Conservation (phyloP, 495 filamentous ascomycete species). For the Xylaria flabelliformis region DNA sequence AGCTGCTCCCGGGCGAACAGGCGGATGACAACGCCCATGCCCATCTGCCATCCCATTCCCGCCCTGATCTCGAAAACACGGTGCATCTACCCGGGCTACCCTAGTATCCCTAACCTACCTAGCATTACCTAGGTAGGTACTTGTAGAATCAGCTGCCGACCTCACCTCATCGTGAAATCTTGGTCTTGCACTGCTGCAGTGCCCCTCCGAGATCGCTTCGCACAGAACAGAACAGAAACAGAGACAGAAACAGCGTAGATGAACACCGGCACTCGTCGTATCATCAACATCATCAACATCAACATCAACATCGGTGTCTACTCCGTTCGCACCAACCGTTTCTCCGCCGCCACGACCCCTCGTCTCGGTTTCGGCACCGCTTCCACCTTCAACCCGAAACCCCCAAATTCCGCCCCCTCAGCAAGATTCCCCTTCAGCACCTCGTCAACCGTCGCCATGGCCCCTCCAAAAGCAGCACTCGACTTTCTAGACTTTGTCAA, state of each 20-base stretch:
- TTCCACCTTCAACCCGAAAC: not conserved
- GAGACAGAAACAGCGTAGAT: conserved; percentile 5
- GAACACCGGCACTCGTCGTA: conserved; percentile 18
- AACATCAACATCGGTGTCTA: not conserved
- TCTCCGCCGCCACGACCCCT: conserved; percentile 26
- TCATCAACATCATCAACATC: not conserved
- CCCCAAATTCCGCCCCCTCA: not conserved
- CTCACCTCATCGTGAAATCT: not conserved
- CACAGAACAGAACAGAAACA: not conserved
- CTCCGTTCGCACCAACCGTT: conserved; percentile 19
- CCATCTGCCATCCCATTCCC: not conserved
- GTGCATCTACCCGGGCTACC: conserved; percentile 3
- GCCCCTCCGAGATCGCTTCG: conserved; percentile 15
- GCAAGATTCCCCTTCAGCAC: conserved; percentile 30
- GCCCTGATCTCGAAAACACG: not conserved
- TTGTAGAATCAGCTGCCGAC: not conserved
- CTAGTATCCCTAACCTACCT: not conserved
- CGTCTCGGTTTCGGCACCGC: conserved; percentile 15
- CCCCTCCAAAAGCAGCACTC: conserved; percentile 68
- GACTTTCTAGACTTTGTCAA: conserved; percentile 95
- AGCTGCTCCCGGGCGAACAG: conserved; percentile 1
- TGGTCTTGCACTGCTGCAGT: not conserved
- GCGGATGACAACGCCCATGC: not conserved
- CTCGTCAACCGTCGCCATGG: conserved; percentile 53
- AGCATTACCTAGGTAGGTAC: too few species aligned